Evolutionary conservation across 495 filamentous ascomycete species (phyloP), one percentile per base, ranked within the genome.

Genomic region (Hyaloscypha finlandica): DNA sequence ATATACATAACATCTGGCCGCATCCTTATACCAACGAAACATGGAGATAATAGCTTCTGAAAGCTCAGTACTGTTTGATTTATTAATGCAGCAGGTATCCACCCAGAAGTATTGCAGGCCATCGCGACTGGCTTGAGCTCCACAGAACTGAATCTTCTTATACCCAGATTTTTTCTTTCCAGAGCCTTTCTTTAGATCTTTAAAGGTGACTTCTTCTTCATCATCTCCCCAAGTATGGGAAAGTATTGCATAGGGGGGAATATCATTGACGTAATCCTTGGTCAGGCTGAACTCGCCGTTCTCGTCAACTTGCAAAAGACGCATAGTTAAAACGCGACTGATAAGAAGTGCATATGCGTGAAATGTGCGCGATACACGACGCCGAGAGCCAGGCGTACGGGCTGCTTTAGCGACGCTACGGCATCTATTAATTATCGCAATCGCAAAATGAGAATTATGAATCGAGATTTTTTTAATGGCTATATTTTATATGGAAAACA

Each of bases 31-130:
- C 53, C 53, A 56, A n/a, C 22, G 20, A 29, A 56, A 56, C 53
- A 56, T 56, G 19, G 53, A 56, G 22, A 78, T 80, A 35, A 80
- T 75, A 14, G 77, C 71, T 54, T 78, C 75, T 8, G 64, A 68
- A 1, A 80, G 69, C 53, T 70, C 78, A 3, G 78, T 75, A 62
- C 60, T 73, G 60, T 64, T 71, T n/a, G 35, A 54, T 55, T 73
- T 73, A 37, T 73, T 54, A 64, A 71, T 80, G 57, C 79, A 80
- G 62, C 77, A 80, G 2, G 79, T 81, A 65, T 81, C 79, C 2
- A 81, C 65, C 79, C 78, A 81, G 1, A 72, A 65, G 64, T 74
- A 79, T 22, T 71, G n/a, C 8, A 68, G 67, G 11, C 61, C 53
- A 29, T 71, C 62, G 11, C 30, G 16, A 1, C 25, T 5, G 11